Base-by-base conservation (phyloP, 331 rosid species). In the Arachis monticola region DNA sequence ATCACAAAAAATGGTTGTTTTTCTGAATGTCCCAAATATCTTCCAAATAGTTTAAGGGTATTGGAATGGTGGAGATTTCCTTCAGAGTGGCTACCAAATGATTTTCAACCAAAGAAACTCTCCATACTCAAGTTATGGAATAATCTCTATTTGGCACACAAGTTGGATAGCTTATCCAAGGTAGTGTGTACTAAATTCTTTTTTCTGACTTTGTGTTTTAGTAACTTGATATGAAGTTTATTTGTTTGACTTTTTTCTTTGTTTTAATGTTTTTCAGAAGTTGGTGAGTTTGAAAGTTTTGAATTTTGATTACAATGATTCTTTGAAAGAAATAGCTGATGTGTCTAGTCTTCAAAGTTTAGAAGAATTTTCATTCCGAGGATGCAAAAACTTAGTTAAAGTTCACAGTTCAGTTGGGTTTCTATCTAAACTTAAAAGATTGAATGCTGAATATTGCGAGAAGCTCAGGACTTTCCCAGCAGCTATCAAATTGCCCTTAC, bases 351-450 rank as follows among this genome's bases (percentile, higher is more conserved):
- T 79, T 5, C 73, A n/a, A 70, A 50, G 38, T 56, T 69, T 75
- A 13, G 64, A 52, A 32, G 13, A 53, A 35, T 5, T 80, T 22
- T 53, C 44, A 8, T 72, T 75, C 14, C 0, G 12, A 32, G 0
- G 0, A 1, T 80, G 84, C 38, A 6, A 2, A 12, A 75, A 56
- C 11, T 63, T 75, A 56, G n/a, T 10, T 17, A 11, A 27, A 50
- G 2, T 80, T 17, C 80, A 80, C 13, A 31, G 38, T 0, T 75
- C 80, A 3, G 10, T 75, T 62, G 84, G 77, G 3, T n/a, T 1
- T 5, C 30, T 69, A 1, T 8, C 2, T 32, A 80, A 48, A 48
- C 77, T 17, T 14, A 68, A 6, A 14, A 0, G 62, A 10, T 72
- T 76, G 67, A 41, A n/a, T 17, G 72, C 41, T 14, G 0, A 5